Evolutionary conservation across 495 filamentous ascomycete genomes (phyloP).

Genomic region (Pyrenula massariospora): DNA sequence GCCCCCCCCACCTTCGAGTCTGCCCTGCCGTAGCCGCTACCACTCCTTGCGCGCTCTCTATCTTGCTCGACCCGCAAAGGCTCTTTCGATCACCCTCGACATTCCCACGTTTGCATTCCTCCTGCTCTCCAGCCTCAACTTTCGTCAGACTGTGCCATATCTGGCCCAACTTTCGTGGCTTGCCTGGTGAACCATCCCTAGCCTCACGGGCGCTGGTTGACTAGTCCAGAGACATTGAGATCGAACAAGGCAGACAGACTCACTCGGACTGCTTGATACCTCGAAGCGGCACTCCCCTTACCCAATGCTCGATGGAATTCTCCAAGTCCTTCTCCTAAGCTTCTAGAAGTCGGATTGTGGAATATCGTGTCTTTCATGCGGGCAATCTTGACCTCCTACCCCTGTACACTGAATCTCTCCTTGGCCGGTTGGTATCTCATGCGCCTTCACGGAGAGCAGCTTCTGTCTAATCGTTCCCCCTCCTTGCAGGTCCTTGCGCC

Average conservation of each 20-base stretch:
- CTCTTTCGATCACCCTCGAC: background rate
- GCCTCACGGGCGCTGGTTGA: background rate
- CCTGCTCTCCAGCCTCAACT: too few relatives aligned
- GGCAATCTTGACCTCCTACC: background rate
- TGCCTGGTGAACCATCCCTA: background rate
- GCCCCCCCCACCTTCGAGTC: background rate
- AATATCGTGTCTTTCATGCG: background rate
- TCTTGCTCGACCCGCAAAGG: background rate
- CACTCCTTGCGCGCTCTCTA: background rate
- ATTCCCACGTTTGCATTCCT: too few relatives aligned
- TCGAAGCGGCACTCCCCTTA: background rate
- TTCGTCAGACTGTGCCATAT: too few relatives aligned
- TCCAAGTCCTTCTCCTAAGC: background rate
- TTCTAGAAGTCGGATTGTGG: background rate
- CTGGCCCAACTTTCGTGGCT: too few relatives aligned
- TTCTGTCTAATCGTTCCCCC: background rate
- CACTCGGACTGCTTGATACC: background rate
- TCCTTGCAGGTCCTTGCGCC: background rate
- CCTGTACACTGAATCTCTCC: background rate
- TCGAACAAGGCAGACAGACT: background rate
- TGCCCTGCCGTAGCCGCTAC: background rate
- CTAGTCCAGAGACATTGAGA: too few relatives aligned
- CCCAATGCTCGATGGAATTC: background rate
- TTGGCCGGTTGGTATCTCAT: background rate
- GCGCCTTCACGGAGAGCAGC: background rate